Evolutionary conservation across 2,329 filamentous ascomycete genomes (phyloP), one percentile per base, ranked within the genome.

Genomic region (Grosmannia huntii): DNA sequence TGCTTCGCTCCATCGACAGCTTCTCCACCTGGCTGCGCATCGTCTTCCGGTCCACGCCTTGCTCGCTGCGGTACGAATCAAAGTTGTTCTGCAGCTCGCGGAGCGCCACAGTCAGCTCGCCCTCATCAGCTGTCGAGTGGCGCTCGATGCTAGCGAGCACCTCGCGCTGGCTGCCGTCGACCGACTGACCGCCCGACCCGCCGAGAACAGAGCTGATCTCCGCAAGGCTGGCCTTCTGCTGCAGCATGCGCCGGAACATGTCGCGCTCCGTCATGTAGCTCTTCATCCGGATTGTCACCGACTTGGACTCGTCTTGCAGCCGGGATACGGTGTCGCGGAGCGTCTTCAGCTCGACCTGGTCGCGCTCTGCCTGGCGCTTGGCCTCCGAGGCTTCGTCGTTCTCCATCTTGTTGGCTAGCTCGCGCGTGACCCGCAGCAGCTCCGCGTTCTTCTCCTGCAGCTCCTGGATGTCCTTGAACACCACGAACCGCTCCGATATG

Each of bases 231-330:
- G 77, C 69, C 73, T 84, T 71, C 62, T 94, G 88, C 64, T 92
- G 88, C 33, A 96, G 81, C 76, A 97, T 91, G 56, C 91, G 90
- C 25, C 92, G 85, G 84, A 96, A 97, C 83, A 96, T 96, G 68
- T 99, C 92, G 62, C 94, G 86, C 73, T 99, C 94, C 66, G 90
- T 89, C 68, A 94, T 90, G 70, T 95, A 96, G 69, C 89, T 95
- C 74, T 96, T 89, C 62, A 90, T 88, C 59, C 91, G 89, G 33
- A 87, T 84, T 50, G 87, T 83, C 63, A 96, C 85, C 14, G 87
- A 87, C 64, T 86, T 83, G 56, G 95, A 83, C 68, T 96, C 90
- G 63, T 96, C 92, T 60, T 89, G 84, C 70, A 92, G 70, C 55
- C 65, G 66, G 19, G 63, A 57, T 23, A 71, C 68, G 0, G 65